A percentile compares a stretch with the other conserved stretches of the same genome.
These are phyloP conservation scores for Sporothrix schenckii DNA, from an alignment of 2,329 filamentous ascomycete species.

Conservation along the genomic window DNA sequence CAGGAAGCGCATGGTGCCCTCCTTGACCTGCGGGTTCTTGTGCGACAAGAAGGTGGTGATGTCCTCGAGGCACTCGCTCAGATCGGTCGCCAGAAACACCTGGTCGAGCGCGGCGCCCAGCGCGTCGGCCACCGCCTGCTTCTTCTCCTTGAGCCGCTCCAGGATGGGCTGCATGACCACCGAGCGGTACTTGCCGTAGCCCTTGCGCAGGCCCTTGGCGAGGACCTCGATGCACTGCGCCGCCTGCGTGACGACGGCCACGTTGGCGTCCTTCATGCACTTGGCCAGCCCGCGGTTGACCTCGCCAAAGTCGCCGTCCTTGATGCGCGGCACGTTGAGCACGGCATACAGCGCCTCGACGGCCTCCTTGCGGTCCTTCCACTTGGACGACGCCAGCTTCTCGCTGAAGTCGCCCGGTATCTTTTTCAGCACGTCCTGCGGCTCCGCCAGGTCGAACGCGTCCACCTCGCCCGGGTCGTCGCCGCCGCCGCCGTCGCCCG, in stretches of 20 bases:
- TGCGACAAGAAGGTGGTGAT: conserved; percentile 81
- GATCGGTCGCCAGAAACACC: conserved; percentile 64
- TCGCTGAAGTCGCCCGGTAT: conserved; percentile 82
- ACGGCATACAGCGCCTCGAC: conserved; percentile 77
- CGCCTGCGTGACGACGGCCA: conserved; percentile 89
- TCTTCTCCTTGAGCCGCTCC: conserved; percentile 97
- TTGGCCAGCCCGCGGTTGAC: conserved; percentile 84
- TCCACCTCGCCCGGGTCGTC: conserved; percentile 76
- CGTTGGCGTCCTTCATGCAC: conserved; percentile 98
- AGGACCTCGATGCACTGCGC: conserved; percentile 90
- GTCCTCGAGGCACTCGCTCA: conserved; percentile 90
- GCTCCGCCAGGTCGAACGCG: conserved; percentile 78
- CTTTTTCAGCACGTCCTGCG: conserved; percentile 81
- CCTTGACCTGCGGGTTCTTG: conserved; percentile 98
- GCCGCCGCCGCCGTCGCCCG: conserved; percentile 55
- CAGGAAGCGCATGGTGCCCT: conserved; percentile 92
- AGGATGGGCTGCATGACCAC: conserved; percentile 85
- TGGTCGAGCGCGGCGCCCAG: conserved; percentile 81
- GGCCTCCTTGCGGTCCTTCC: conserved; percentile 97
- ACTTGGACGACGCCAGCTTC: conserved; percentile 84
- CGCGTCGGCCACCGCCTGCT: conserved; percentile 83
- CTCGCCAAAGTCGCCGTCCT: conserved; percentile 86
- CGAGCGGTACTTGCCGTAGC: conserved; percentile 78
- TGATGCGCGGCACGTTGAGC: conserved; percentile 85
- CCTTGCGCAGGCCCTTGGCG: conserved; percentile 78